Evolutionary conservation across 768 basidiomycete genomes (phyloP).

Genomic region (Tubosaeta sp.): DNA sequence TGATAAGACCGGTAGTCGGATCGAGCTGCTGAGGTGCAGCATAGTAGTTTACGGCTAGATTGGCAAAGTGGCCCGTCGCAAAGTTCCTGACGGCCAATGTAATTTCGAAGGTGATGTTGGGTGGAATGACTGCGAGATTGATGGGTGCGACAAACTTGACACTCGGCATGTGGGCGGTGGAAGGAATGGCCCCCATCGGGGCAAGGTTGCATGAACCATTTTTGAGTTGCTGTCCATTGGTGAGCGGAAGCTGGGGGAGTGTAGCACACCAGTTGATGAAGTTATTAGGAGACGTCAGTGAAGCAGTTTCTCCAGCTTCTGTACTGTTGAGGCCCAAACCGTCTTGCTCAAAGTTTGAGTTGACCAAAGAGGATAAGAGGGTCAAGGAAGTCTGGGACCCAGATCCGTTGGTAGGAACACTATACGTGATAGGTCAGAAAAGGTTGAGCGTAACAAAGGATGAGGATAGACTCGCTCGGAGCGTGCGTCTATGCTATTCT

Average conservation of each 20-base stretch:
- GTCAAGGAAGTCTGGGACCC: slow-evolving; percentile 28
- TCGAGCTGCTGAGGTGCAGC: slow-evolving; percentile 52
- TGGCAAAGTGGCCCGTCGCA: slow-evolving; percentile 55
- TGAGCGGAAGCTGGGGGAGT: slow-evolving; percentile 45
- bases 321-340: slow-evolving; percentile 36
- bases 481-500: slow-evolving; percentile 40
- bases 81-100: slow-evolving; percentile 42
- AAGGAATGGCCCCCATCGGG: slow-evolving; percentile 56
- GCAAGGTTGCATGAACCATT: slow-evolving; percentile 57
- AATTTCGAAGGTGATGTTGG: slow-evolving; percentile 51
- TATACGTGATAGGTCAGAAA: slow-evolving; percentile 4
- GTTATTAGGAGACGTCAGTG: slow-evolving; percentile 62
- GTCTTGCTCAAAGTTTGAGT: slow-evolving; percentile 49
- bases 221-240: slow-evolving; percentile 52
- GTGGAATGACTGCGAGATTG: slow-evolving; percentile 40
- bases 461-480: slow-evolving; percentile 33
- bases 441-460: not conserved
- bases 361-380: slow-evolving; percentile 48
- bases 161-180: slow-evolving; percentile 47
- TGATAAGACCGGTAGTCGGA: slow-evolving; percentile 41
- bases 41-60: slow-evolving; percentile 49
- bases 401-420: slow-evolving; percentile 5
- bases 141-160: slow-evolving; percentile 47
- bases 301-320: slow-evolving; percentile 47
- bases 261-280: slow-evolving; percentile 67